Evolutionary conservation across 768 basidiomycete genomes (phyloP).

Genomic region (Zangia roseola): DNA sequence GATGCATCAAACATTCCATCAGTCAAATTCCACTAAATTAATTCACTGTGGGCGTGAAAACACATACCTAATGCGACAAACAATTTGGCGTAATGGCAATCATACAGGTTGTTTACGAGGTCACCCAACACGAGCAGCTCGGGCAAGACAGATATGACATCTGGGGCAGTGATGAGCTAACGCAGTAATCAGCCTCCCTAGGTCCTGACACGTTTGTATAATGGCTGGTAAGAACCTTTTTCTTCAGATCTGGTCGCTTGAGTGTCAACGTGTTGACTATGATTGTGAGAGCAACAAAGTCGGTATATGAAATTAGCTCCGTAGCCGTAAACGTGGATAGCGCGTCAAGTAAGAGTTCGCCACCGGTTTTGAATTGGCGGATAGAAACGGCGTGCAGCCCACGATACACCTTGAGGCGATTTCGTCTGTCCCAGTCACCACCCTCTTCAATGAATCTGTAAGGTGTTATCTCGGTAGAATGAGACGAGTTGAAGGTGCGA

Average conservation of each 20-base stretch:
- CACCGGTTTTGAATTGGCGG: constrained; percentile 86
- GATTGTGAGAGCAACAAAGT: constrained; percentile 85
- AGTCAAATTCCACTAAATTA: neutral
- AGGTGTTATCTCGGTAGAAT: neutral
- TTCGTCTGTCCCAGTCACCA: constrained; percentile 97
- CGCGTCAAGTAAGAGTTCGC: constrained; percentile 86
- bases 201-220: neutral
- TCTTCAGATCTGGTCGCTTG: constrained; percentile 84
- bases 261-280: constrained; percentile 76
- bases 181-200: constrained; percentile 4
- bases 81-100: constrained; percentile 93
- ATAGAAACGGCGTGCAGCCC: constrained; percentile 83
- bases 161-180: constrained; percentile 82
- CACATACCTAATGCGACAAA: constrained; percentile 80
- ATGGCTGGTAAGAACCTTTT: constrained; percentile 55
- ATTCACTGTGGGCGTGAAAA: neutral
- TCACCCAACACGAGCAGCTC: constrained; percentile 81
- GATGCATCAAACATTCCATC: too few relatives aligned
- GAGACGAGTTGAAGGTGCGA: constrained; percentile 8
- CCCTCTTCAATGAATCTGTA: constrained; percentile 86
- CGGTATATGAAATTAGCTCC: constrained; percentile 84
- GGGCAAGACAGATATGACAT: constrained; percentile 82
- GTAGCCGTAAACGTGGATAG: constrained; percentile 93
- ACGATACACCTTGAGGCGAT: constrained; percentile 94
- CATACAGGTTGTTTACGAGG: constrained; percentile 83